Conservation (phyloP, 2,329 filamentous ascomycete species). For the Fusarium zealandicum region DNA sequence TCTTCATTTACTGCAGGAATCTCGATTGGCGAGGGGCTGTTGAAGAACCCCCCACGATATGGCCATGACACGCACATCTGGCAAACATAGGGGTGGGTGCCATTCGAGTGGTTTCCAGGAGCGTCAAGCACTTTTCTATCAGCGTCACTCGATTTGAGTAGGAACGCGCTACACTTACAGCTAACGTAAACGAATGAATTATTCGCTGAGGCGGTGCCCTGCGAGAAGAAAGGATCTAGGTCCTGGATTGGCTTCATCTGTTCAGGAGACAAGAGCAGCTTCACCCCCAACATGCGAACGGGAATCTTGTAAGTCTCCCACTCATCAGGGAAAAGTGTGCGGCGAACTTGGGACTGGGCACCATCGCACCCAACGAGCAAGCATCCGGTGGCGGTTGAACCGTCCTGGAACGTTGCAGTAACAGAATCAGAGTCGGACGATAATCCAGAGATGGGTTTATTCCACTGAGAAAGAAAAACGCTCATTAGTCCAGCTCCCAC, state of each 20-base stretch:
- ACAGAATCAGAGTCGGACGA: slow-evolving; percentile 44
- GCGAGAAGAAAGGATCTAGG: slow-evolving; percentile 63
- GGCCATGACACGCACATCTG: slow-evolving; percentile 63
- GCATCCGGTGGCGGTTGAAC: slow-evolving; percentile 49
- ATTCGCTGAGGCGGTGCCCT: slow-evolving; percentile 59
- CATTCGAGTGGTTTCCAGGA: slow-evolving; percentile 50
- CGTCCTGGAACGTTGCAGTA: slow-evolving; percentile 56
- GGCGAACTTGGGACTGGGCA: slow-evolving; percentile 53
- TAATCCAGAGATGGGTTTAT: slow-evolving; percentile 47
- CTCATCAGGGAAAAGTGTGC: slow-evolving; percentile 45
- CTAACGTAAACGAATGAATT: slow-evolving; percentile 62
- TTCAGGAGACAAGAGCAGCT: slow-evolving; percentile 49
- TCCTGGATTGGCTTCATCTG: slow-evolving; percentile 52
- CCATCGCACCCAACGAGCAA: slow-evolving; percentile 62
- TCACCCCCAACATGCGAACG: slow-evolving; percentile 57
- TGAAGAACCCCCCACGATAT: slow-evolving; percentile 46
- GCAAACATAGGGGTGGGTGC: slow-evolving; percentile 49
- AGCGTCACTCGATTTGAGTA: too few species aligned
- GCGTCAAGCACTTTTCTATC: slow-evolving; percentile 62
- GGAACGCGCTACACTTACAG: slow-evolving; percentile 51
- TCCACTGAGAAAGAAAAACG: slow-evolving; percentile 47
- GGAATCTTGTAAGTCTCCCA: slow-evolving; percentile 52
- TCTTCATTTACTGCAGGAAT: slow-evolving; percentile 51
- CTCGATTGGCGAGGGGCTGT: slow-evolving; percentile 42
- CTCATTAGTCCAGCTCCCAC: background rate